Evolutionary conservation across 164 flowering plant species (phyloP), one percentile per base, ranked within the genome.

Genomic region (Tinospora cordifolia): DNA sequence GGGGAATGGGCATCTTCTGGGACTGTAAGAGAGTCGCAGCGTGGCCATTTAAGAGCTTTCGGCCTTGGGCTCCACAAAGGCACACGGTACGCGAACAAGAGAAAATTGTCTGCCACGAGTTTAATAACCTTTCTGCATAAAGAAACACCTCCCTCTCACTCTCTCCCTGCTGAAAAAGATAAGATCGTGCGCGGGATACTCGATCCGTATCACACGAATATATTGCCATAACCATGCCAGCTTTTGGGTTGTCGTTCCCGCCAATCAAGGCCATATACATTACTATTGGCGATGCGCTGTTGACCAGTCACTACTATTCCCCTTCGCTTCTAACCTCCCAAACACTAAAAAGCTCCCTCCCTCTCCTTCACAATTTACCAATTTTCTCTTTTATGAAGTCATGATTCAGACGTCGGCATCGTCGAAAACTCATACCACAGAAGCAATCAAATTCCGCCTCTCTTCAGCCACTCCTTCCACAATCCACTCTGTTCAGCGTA

Each of bases 191-290:
- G 24, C 2, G 24, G 24, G 22, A 54, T 21, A 54, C 47, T 44
- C 47, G 12, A 44, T 41, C 47, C 60, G 60, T 54, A n/a, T 54
- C 24, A 54, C 47, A 44, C 47, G 60, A n/a, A 21, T 54, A 21
- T 54, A 7, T 54, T 54, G 60, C 60, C 21, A 54, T 54, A 54
- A 54, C 60, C n/a, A 54, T 54, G 60, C 60, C 60, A 54, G 60
- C 6, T 9, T n/a, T 54, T 54, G n/a, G 60, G 25, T n/a, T 54
- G 60, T 54, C 24, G 60, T 54, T 54, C 60, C 60, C 60, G 60
- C 60, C 24, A 54, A 54, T 54, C 60, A 54, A 54, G 60, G 59
- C 10, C 60, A 54, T 21, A 7, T 21, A 21, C 1, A 21, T 19
- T 54, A 9, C 6, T 9, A 44, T 44, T 44, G 14, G 47, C 47